These are phyloP conservation scores for Nitzschia sp. DNA, from an alignment of 108 stramenopile species.

Conservation along the genomic window DNA sequence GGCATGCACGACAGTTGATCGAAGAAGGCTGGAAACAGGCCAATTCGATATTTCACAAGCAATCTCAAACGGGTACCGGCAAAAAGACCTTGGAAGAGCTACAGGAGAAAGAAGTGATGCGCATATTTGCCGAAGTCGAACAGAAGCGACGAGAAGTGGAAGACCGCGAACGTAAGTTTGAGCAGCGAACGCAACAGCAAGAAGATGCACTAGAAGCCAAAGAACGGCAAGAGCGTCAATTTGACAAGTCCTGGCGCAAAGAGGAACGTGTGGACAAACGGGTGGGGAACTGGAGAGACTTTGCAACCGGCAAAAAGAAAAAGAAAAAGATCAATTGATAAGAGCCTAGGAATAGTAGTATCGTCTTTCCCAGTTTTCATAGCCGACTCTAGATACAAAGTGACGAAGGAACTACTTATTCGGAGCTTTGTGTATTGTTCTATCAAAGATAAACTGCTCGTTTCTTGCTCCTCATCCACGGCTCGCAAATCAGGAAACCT, in stretches of 20 bases:
- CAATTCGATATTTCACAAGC: constrained; percentile 18
- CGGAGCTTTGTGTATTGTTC: too few species aligned
- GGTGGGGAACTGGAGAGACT: constrained; percentile 90
- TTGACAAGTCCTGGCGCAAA: constrained; percentile 81
- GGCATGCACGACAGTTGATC: constrained; percentile 56
- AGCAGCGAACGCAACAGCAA: constrained; percentile 81
- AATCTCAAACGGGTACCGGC: neutral
- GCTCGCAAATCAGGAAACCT: constrained; percentile 64
- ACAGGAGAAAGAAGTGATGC: constrained; percentile 70
- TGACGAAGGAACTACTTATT: too few species aligned
- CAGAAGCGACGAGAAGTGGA: constrained; percentile 78
- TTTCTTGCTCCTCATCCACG: constrained; percentile 58
- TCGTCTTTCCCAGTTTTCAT: too few species aligned
- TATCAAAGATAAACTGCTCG: constrained; percentile 37
- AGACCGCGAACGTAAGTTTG: constrained; percentile 67
- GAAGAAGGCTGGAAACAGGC: constrained; percentile 80
- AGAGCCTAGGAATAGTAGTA: too few species aligned
- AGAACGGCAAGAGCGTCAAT: constrained; percentile 63
- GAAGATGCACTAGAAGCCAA: constrained; percentile 80
- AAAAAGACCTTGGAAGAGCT: constrained; percentile 42
- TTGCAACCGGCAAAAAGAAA: constrained; percentile 47
- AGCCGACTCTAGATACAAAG: too few species aligned
- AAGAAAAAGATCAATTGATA: too few species aligned
- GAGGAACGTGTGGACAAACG: constrained; percentile 79
- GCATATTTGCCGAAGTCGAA: constrained; percentile 85